Conservation (phyloP, 2,329 filamentous ascomycete genomes). For the Calonectria henricotiae region DNA sequence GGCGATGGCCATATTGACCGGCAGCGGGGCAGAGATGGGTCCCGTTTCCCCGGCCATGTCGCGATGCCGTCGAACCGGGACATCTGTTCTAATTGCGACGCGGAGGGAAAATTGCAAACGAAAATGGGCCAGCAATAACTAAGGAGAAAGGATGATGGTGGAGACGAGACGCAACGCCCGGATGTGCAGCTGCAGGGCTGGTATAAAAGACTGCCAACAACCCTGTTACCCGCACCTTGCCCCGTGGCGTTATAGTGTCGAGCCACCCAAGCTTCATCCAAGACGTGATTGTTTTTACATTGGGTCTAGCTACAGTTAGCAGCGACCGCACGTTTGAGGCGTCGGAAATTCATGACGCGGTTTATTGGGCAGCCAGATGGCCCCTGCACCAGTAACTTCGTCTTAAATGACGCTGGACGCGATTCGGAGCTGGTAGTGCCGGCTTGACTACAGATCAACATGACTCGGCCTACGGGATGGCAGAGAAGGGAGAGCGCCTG, state of each 20-base stretch:
- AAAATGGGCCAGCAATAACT: neutral
- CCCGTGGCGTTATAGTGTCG: constrained; percentile 2
- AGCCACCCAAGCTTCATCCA: constrained; percentile 4
- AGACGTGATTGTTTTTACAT: neutral
- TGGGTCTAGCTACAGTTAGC: neutral
- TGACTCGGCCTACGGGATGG: neutral
- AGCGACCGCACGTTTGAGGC: constrained; percentile 20
- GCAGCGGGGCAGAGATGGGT: constrained; percentile 28
- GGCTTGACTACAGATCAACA: neutral
- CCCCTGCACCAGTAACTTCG: constrained; percentile 12
- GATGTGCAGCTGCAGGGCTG: neutral
- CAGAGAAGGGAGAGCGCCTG: neutral
- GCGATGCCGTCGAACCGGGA: constrained; percentile 8
- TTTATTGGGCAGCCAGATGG: neutral
- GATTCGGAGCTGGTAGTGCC: neutral
- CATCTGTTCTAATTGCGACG: neutral
- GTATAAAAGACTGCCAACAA: neutral
- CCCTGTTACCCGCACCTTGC: neutral
- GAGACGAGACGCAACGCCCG: neutral
- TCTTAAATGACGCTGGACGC: neutral
- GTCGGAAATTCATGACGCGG: neutral
- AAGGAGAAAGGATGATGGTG: constrained; percentile 3
- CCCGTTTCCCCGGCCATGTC: constrained; percentile 29
- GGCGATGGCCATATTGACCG: constrained; percentile 26
- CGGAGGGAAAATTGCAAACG: neutral